Base-by-base conservation (phyloP, 495 filamentous ascomycete species). In the Aspergillus sparsus region DNA sequence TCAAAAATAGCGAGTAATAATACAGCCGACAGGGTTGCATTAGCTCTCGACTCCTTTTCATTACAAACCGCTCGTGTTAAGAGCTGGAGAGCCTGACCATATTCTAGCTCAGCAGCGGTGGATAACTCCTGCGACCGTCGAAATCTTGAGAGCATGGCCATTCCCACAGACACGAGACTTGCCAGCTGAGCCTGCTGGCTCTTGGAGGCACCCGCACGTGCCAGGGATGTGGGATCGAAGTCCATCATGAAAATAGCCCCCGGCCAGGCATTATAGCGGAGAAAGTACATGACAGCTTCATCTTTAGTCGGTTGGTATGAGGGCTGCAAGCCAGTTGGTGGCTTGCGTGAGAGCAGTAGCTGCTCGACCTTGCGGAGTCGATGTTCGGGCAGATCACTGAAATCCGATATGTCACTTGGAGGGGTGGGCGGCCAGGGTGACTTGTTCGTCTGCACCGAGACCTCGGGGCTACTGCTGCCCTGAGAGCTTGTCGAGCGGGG, bases 21-120 rank as follows among this genome's bases (percentile, higher is more conserved):
- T 36, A 87, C 80, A 1, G 84, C 77, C 34, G 85, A 81, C 59
- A 89, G 78, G 5, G 86, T 86, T 50, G 76, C 77, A 67, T 89
- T 86, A 45, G 83, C 79, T 60, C 77, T 80, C 44, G 82, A 84
- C 42, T 87, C 80, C 9, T 68, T 69, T 5, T 79, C 76, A 55
- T 83, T 75, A 49, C 72, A 64, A 11, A 89, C 66, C 13, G 86
- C 86, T 18, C 74, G 67, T 53, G 83, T 86, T 4, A 80, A 71
- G n/a, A 78, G 63, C 35, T 72, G 68, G 16, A 84, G 62, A 0
- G 80, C 82, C 13, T 67, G 73, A 2, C 73, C 72, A 69, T 85
- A 84, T 62, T 80, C 78, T 53, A 64, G 71, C 46, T 70, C 73
- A 13, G 82, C 80, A 33, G 68, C 61, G 0, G 69, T 57, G 55